Evolutionary conservation across 2,329 filamentous ascomycete genomes (phyloP), one percentile per base, ranked within the genome.

Genomic region (Remersonia thermophila): DNA sequence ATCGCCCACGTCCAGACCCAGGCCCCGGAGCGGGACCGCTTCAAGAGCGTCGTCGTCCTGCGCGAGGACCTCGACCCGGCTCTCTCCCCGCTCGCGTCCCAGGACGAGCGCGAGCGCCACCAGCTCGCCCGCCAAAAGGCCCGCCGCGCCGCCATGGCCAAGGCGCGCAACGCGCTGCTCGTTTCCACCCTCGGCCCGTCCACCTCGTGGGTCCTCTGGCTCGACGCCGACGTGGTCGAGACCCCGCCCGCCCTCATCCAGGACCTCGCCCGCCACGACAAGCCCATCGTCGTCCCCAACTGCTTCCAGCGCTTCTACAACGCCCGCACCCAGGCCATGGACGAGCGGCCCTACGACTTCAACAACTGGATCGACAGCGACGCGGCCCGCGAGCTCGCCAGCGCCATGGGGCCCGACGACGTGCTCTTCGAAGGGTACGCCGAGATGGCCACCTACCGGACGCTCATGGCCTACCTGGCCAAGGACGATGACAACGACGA

Each of bases 331-430:
- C 79, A 80, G 51, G 68, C 75, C 45, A 73, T 74, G 64, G 75
- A 78, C 30, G 76, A 89, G 53, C 76, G 91, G 4, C 77, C 87
- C 0, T 98, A 98, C 57, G 91, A 98, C 62, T 96, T 80, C 69
- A 98, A 98, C 64, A 93, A 83, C 56, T 98, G 91, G 91, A 77
- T 89, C 52, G 91, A 98, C 55, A 93, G 83, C 54, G 71, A 79
- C 1, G 79, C 71, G 2, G 89, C 91, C 1, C 71, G 80, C 53
- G 70, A 81, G 26, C 63, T 98, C 44, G 87, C 73, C 2, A 63
- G 70, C 9, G 76, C 76, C 51, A 87, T 98, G 86, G 83, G 77
- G 0, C 80, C 79, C 1, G 89, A 98, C 50, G 91, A 98, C 32
- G 86, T 98, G 45, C 62, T 98, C 35, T 66, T 96, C 3, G 91